These are phyloP conservation scores for Fraxinus paxiana DNA, from an alignment of 305 asterid genomes.

Conservation along the genomic window DNA sequence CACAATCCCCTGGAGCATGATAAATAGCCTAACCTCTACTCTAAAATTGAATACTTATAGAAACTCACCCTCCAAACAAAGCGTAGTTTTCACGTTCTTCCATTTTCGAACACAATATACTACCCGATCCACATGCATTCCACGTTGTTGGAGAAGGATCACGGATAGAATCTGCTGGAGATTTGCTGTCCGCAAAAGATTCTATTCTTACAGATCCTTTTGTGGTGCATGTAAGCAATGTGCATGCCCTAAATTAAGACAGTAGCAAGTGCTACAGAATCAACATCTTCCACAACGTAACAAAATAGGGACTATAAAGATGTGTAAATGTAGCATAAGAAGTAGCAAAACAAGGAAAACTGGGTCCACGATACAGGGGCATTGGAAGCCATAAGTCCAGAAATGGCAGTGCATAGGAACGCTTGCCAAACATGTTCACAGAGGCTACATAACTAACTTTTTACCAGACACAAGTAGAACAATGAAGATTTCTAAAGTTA, in stretches of 20 bases:
- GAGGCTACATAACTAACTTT: neutral
- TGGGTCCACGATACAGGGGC: neutral
- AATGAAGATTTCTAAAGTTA: neutral
- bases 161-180: conserved; percentile 34
- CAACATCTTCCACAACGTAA: neutral
- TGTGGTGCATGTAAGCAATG: conserved; percentile 60
- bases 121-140: conserved; percentile 67
- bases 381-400: neutral
- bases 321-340: neutral
- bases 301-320: neutral
- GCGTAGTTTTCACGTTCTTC: conserved; percentile 63
- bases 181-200: conserved; percentile 41
- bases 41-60: conserved; percentile 1
- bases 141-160: conserved; percentile 52
- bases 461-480: neutral
- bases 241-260: conserved; percentile 50
- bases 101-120: conserved; percentile 58
- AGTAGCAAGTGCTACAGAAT: neutral
- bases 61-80: conserved; percentile 86
- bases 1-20: conserved; percentile 1
- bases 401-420: neutral
- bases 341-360: conserved; percentile 3
- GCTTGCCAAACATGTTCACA: neutral
- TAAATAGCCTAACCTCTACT: conserved; percentile 6
- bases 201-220: conserved; percentile 56